Percentiles rank a stretch among this genome's conserved stretches.
phyloP scores from a whole-genome alignment of 495 filamentous ascomycete species.

The Podospora australis region DNA sequence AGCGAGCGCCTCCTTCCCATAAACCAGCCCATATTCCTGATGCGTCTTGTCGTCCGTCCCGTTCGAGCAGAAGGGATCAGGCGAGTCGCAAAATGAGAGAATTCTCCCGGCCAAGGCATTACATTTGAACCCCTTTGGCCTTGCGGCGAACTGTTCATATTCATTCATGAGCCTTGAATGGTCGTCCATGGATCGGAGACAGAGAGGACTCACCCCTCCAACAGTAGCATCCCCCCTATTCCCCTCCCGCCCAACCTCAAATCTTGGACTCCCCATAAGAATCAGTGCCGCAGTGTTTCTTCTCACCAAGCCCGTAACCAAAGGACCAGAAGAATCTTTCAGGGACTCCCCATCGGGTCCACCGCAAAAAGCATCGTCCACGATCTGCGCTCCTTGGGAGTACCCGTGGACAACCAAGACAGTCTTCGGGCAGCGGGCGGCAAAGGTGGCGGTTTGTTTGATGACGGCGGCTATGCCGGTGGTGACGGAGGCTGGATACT shows the following conservation, averaged over 20 bases:
- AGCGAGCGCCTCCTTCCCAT: conserved; percentile 43
- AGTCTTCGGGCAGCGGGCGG: conserved; percentile 43
- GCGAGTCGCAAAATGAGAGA: conserved; percentile 52
- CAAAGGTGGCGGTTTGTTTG: conserved; percentile 45
- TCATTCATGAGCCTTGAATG: conserved; percentile 8
- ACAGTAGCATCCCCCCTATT: conserved; percentile 43
- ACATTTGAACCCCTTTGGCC: conserved; percentile 48
- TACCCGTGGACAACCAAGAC: conserved; percentile 54
- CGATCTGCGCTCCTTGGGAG: conserved; percentile 55
- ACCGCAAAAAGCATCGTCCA: conserved; percentile 55
- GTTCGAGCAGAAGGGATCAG: conserved; percentile 57
- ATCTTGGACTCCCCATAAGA: conserved; percentile 53
- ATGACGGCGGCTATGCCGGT: conserved; percentile 46
- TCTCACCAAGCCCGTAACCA: conserved; percentile 38
- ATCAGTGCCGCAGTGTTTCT: conserved; percentile 52
- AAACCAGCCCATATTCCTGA: conserved; percentile 51
- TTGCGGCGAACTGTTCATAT: conserved; percentile 44
- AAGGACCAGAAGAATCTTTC: conserved; percentile 13
- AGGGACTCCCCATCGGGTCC: no score
- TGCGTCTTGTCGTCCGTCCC: conserved; percentile 48
- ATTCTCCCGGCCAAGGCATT: conserved; percentile 44
- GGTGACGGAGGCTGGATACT: conserved; percentile 44
- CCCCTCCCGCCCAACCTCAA: conserved; percentile 38
- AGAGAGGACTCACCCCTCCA: conserved; percentile 42
- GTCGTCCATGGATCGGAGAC: neutral